Base-by-base conservation (phyloP, 345 rosid genomes). In the Clausena lansium region DNA sequence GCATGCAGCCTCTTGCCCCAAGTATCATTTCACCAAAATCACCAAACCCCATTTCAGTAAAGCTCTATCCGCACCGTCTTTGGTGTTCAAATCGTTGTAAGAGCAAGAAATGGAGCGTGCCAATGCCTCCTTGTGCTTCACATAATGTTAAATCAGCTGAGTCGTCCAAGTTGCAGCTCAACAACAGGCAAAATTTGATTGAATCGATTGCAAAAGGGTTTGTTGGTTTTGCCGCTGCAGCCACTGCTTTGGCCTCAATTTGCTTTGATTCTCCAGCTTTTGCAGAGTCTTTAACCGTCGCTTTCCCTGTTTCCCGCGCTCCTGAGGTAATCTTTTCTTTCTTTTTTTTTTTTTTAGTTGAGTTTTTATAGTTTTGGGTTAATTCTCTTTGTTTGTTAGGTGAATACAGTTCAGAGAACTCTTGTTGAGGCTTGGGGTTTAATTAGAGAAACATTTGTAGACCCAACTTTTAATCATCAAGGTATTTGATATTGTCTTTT, bases 381-480 rank as follows among this genome's bases (percentile, higher is more conserved):
- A 17, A 24, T 69, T 69, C 50, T 55, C 32, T 10, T 70, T 47
- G 24, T 24, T 71, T 83, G 83, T 58, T 82, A 90, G 97, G 96
- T 94, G 76, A 92, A 89, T 70, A 90, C 89, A 73, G 98, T 92
- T 67, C 98, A 92, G 83, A 88, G 91, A 85, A 94, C 98, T 68
- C 97, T 94, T 39, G 94, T 94, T 81, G 97, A 94, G 83, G 93
- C 98, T 70, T 94, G 97, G 97, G 96, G 97, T 65, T 87, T 94
- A 82, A 94, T 94, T 82, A 86, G 96, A 79, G 97, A 94, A 83
- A 90, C 97, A 45, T 94, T 94, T 41, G 81, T 94, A 1, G 98
- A 94, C 78, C 98, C 97, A 55, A 89, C 97, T 25, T 92, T 85
- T 76, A 94, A 91, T 74, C 96, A 92, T 81, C 98, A 94, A 81